These are phyloP conservation scores for Hysterium pulicare DNA, from an alignment of 2,329 filamentous ascomycete species.

Conservation along the genomic window DNA sequence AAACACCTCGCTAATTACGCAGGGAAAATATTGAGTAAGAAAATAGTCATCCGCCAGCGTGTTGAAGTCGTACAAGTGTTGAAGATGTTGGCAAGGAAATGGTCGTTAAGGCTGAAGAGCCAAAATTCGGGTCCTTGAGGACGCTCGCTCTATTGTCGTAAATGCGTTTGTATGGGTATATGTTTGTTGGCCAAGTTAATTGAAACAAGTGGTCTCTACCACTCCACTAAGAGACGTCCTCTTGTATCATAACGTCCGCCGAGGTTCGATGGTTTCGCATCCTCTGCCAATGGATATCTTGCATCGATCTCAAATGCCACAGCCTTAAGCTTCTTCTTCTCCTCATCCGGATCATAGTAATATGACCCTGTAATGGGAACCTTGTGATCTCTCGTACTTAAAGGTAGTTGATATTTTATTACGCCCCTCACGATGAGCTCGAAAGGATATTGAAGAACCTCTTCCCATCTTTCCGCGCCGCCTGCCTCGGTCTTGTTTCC, in stretches of 20 bases:
- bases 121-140: not conserved
- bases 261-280: not conserved
- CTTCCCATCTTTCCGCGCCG: conserved; percentile 83
- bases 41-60: not conserved
- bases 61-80: conserved; percentile 2
- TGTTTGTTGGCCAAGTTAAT: not conserved
- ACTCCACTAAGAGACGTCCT: not conserved
- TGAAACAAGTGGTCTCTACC: not conserved
- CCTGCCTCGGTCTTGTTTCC: conserved; percentile 83
- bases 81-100: conserved; percentile 3
- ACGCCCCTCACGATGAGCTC: conserved; percentile 89
- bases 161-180: not conserved
- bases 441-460: conserved; percentile 86
- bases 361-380: conserved; percentile 45
- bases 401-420: conserved; percentile 72
- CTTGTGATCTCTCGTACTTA: conserved; percentile 54
- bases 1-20: not conserved
- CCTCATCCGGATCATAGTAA: conserved; percentile 33
- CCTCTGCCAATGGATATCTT: not conserved
- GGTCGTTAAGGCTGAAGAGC: conserved; percentile 5
- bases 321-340: conserved; percentile 25
- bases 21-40: not conserved
- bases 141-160: conserved; percentile 1
- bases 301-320: conserved; percentile 1
- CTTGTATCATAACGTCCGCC: conserved; percentile 2